These are phyloP conservation scores for Talaromyces verruculosus DNA, from an alignment of 2,329 filamentous ascomycete species.

Conservation along the genomic window DNA sequence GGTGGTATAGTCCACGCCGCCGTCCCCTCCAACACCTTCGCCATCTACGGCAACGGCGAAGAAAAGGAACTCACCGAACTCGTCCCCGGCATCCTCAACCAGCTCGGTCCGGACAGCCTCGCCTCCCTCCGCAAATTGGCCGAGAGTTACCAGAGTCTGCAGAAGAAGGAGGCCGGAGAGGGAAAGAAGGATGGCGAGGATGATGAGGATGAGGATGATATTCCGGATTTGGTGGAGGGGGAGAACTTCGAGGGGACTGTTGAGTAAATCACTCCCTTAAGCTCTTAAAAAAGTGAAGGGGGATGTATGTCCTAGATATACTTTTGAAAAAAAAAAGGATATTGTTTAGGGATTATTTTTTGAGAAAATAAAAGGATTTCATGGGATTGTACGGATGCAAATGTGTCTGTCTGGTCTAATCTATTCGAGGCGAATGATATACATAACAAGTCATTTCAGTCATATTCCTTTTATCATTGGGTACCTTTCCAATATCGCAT, in stretches of 20 bases:
- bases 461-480: background rate
- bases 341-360: background rate
- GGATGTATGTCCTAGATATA: background rate
- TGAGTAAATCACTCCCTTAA: constrained; percentile 61
- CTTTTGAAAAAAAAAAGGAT: background rate
- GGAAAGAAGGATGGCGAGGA: constrained; percentile 66
- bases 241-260: constrained; percentile 99
- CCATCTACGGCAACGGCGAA: constrained; percentile 97
- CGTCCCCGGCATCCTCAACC: constrained; percentile 98
- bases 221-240: constrained; percentile 93
- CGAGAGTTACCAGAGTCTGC: constrained; percentile 99
- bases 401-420: background rate
- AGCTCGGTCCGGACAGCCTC: constrained; percentile 96
- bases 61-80: constrained; percentile 99
- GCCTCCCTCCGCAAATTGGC: constrained; percentile 97
- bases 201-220: constrained; percentile 77
- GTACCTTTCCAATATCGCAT: background rate
- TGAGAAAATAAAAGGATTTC: background rate
- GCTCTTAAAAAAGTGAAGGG: background rate
- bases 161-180: constrained; percentile 82
- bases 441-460: constrained; percentile 5
- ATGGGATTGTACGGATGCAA: background rate
- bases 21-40: constrained; percentile 97
- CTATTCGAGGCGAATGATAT: constrained; percentile 13
- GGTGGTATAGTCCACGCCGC: constrained; percentile 78